Evolutionary conservation across 371 early-diverging fungal species (phyloP), one percentile per base, ranked within the genome.

Genomic region (Mucor circinelloides): DNA sequence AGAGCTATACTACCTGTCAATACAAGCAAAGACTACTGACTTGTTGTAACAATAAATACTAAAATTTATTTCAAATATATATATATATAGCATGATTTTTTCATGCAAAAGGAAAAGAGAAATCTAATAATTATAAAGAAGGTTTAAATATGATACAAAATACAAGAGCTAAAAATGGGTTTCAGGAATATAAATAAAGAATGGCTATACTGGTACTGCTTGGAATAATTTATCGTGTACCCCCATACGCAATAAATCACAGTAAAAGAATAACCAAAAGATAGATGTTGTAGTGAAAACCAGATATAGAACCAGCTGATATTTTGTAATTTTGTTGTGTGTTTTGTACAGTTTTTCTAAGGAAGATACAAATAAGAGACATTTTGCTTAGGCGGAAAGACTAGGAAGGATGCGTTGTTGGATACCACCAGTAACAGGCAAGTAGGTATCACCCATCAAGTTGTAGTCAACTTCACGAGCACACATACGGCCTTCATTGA

Each of bases 401-500:
- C 34, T 28, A 56, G 60, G 60, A 25, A 60, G 50, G 30, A 55
- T 56, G 42, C 90, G 89, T 64, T 83, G 86, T 64, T 78, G 76
- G 50, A 91, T 81, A 70, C 91, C 91, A 66, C 91, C 91, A 21
- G 89, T 71, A 13, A 89, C 86, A 42, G 91, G 91, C 30, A 91
- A 67, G 32, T 83, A 81, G n/a, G 89, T 89, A 64, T 78, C 89
- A 62, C 93, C 91, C 83, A 84, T 87, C 70, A 98, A 75, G 71
- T 80, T 86, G 58, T 89, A 71, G 74, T 98, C 99, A 8, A 97
- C 88, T 76, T 96, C 95, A 36, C 97, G 89, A 6, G 99, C 99
- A 59, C 94, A 93, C 80, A 93, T 91, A 38, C 99, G 90, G 50
- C 99, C 99, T 83, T 98, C 99, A 74, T 95, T 95, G 78, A 98